phyloP scores from a whole-genome alignment of 2,329 filamentous ascomycete species.

The Graphilbum sp. region DNA sequence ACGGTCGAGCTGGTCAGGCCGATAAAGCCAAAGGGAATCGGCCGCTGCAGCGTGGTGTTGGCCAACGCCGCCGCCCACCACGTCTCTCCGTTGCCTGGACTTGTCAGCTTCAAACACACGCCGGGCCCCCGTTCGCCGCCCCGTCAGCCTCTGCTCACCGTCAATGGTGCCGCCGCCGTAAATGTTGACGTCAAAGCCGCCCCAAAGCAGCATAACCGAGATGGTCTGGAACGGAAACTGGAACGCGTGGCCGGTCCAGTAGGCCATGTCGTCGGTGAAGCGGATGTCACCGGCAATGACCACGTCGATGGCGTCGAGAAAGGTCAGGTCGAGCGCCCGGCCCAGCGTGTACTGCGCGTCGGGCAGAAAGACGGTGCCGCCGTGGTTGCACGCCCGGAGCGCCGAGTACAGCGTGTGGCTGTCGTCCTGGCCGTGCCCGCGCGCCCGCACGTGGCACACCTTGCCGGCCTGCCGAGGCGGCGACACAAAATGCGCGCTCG shows the following conservation, averaged over 20 bases:
- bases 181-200: slow-evolving; percentile 49
- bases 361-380: slow-evolving; percentile 40
- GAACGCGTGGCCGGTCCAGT: slow-evolving; percentile 50
- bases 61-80: slow-evolving; percentile 47
- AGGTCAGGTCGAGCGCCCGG: slow-evolving; percentile 38
- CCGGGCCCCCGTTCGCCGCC: too few relatives aligned
- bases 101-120: slow-evolving; percentile 2
- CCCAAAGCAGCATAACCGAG: slow-evolving; percentile 50
- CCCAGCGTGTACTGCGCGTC: slow-evolving; percentile 35
- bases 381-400: slow-evolving; percentile 34
- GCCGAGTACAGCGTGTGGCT: background rate
- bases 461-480: background rate
- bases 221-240: slow-evolving; percentile 47
- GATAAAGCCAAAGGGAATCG: slow-evolving; percentile 43
- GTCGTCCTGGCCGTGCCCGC: background rate
- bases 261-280: slow-evolving; percentile 49
- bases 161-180: slow-evolving; percentile 30
- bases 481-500: background rate
- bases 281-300: slow-evolving; percentile 23
- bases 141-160: too few relatives aligned
- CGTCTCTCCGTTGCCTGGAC: slow-evolving; percentile 43
- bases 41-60: slow-evolving; percentile 32
- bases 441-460: background rate
- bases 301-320: slow-evolving; percentile 37
- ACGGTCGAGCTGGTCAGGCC: slow-evolving; percentile 39